Conservation (phyloP, 169 alveolate species). For the Plasmodium coatneyi region DNA sequence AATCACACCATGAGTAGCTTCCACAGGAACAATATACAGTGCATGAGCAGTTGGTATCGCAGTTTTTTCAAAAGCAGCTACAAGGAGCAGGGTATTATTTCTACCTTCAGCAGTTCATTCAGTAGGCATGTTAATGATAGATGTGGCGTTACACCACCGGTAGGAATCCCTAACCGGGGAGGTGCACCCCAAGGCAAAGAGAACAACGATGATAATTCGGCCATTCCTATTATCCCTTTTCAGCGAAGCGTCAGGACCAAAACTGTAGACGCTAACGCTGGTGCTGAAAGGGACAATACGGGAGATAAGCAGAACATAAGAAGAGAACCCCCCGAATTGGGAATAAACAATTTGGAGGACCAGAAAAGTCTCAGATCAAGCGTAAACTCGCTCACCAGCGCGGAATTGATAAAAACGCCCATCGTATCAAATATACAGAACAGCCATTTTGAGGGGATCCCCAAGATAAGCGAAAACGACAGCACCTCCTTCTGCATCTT, state of each 20-base stretch:
- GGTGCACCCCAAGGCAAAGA: background rate
- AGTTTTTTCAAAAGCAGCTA: background rate
- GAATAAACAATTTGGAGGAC: slow-evolving; percentile 10
- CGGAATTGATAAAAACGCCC: slow-evolving; percentile 55
- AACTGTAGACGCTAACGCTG: background rate
- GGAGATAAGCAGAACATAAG: background rate
- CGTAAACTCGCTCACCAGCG: slow-evolving; percentile 18
- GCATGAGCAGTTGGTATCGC: background rate
- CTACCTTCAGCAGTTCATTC: background rate
- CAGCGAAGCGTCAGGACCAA: slow-evolving; percentile 15
- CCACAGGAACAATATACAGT: background rate
- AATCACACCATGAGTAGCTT: background rate
- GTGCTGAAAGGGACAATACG: background rate
- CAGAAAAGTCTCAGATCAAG: slow-evolving; percentile 62
- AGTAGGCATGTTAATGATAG: background rate
- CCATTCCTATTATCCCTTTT: slow-evolving; percentile 5
- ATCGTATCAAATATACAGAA: slow-evolving; percentile 40
- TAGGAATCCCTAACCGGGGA: background rate
- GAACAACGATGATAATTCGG: slow-evolving; percentile 12
- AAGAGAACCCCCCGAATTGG: background rate
- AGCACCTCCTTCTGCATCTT: slow-evolving; percentile 30
- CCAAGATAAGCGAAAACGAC: background rate
- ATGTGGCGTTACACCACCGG: background rate
- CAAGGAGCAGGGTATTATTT: background rate
- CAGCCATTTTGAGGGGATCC: background rate